Evolutionary conservation across 1,284 basidiomycete species (phyloP), one percentile per base, ranked within the genome.

Genomic region (Cystodermella granulosa): DNA sequence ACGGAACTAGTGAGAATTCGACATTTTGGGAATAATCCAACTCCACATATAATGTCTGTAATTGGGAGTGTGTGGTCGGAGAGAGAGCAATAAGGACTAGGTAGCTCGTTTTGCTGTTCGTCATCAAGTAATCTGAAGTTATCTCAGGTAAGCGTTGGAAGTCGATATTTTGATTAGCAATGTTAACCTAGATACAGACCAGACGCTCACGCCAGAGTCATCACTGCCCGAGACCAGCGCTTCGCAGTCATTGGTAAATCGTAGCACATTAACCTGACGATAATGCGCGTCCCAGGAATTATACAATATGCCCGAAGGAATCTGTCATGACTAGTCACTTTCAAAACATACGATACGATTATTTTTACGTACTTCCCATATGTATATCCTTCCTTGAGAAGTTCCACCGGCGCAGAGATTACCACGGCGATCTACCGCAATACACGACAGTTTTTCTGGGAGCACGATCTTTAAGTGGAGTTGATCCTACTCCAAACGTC

Each of bases 231-330:
- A 89, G 8, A 97, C 62, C 44, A 98, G 74, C 4, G 84, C 81
- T 18, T 79, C 77, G 26, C 87, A 86, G 58, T 97, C 93, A 26
- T 72, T 72, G 4, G 88, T 88, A 66, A 97, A 98, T 34, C 77
- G 79, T 3, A 98, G 69, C 3, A 87, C 83, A 47, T 81, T 87
- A 36, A 97, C 76, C 56, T 84, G 77, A 41, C 94, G 88, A 68
- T 97, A 98, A 66, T 98, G 95, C 6, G 92, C 94, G 54, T 96
- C 94, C 79, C 93, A 93, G 0, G 87, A 83, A 49, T 87, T 82
- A 66, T 87, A 87, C 38, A 98, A 74, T 35, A 91, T 83, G 5
- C 95, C 95, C 3, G 92, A 95, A 2, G 87, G 76, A 55, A 93
- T 75, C 90, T 96, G n/a, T 11, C 18, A 35, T 36, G 34, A 20